These are phyloP conservation scores for Globisporangium polare DNA, from an alignment of 352 stramenopile species.

Conservation along the genomic window DNA sequence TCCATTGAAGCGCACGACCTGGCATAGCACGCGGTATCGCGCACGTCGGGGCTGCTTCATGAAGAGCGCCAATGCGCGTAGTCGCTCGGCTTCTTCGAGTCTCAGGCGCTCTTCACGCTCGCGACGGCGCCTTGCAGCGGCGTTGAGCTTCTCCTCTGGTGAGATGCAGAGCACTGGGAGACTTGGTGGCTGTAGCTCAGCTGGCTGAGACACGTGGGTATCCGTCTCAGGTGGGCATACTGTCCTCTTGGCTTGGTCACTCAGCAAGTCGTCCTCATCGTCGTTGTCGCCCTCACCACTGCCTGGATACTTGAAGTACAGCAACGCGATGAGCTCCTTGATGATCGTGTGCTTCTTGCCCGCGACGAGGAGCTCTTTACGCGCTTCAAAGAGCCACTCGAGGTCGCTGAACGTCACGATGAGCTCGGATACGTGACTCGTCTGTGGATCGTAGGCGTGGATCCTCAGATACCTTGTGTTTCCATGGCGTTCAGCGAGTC, in stretches of 20 bases:
- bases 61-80: constrained; percentile 38
- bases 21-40: constrained; percentile 44
- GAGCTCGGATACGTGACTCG: constrained; percentile 27
- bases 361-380: constrained; percentile 37
- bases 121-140: constrained; percentile 32
- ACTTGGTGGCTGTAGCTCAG: neutral
- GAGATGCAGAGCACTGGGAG: constrained; percentile 35
- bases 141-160: constrained; percentile 39
- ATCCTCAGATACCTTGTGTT: constrained; percentile 36
- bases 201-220: neutral
- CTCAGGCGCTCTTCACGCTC: constrained; percentile 49
- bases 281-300: neutral
- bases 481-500: constrained; percentile 28
- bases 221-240: neutral
- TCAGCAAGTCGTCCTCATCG: neutral
- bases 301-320: constrained; percentile 60
- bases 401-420: constrained; percentile 49
- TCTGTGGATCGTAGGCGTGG: constrained; percentile 49
- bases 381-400: constrained; percentile 43
- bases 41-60: constrained; percentile 40
- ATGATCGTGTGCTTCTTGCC: constrained; percentile 55
- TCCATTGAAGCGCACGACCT: constrained; percentile 28
- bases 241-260: neutral
- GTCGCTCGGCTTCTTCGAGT: constrained; percentile 44
- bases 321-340: constrained; percentile 42